Percentiles rank a stretch among this genome's conserved stretches.
Conservation (phyloP, 176 grass and related monocot genomes). For the Triticum monococcum region DNA sequence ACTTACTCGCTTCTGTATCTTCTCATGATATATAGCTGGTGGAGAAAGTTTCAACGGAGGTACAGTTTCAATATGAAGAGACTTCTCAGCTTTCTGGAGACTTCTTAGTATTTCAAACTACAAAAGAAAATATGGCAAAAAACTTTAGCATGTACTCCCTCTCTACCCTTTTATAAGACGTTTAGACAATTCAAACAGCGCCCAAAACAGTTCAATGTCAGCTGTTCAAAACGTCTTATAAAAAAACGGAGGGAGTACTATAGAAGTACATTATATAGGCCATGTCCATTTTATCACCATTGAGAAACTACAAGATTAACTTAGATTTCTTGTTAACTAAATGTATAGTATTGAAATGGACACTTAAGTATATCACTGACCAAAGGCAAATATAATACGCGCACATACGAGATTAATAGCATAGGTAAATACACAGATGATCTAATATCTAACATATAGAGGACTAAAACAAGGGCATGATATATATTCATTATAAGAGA, state of each 20-base stretch:
- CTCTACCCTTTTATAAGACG: no score
- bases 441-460: not conserved
- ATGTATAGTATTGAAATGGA: no score
- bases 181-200: no score
- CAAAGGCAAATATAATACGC: not conserved
- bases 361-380: not conserved
- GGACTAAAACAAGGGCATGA: not conserved
- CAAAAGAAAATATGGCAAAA: slow-evolving; percentile 30
- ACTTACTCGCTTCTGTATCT: slow-evolving; percentile 63
- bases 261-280: not conserved
- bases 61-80: slow-evolving; percentile 50
- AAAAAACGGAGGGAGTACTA: not conserved
- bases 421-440: not conserved
- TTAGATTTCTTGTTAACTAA: not conserved
- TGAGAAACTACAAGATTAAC: not conserved
- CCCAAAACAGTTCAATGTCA: no score
- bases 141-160: not conserved
- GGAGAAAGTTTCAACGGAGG: slow-evolving; percentile 82
- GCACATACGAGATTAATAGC: not conserved
- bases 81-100: slow-evolving; percentile 81
- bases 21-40: slow-evolving; percentile 89
- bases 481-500: slow-evolving; percentile 24
- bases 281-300: not conserved
- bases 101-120: slow-evolving; percentile 95
- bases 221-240: no score